These are phyloP conservation scores for Rhodocollybia butyracea DNA, from an alignment of 768 basidiomycete genomes.

Conservation along the genomic window DNA sequence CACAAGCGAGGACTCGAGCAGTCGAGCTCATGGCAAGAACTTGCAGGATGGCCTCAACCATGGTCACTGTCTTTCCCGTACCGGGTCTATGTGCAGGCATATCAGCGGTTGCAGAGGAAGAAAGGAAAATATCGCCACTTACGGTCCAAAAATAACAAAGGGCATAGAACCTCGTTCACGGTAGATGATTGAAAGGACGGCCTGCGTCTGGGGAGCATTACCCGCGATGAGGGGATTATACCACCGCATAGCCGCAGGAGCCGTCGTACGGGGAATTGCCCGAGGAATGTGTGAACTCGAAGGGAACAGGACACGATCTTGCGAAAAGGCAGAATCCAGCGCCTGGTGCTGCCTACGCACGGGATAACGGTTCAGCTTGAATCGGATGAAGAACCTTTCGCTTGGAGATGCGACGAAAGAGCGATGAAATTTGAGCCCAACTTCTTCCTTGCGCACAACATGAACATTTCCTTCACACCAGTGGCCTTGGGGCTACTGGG, in stretches of 20 bases:
- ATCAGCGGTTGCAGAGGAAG: not conserved
- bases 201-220: constrained; percentile 47
- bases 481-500: constrained; percentile 33
- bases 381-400: constrained; percentile 46
- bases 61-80: constrained; percentile 66
- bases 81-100: constrained; percentile 40
- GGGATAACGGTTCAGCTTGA: constrained; percentile 55
- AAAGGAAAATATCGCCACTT: constrained; percentile 18
- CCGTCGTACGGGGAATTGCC: constrained; percentile 9
- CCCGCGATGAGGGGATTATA: constrained; percentile 39
- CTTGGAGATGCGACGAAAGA: constrained; percentile 37
- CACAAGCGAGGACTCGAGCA: constrained; percentile 53
- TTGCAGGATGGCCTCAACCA: constrained; percentile 58
- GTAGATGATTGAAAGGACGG: constrained; percentile 44
- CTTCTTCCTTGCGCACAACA: constrained; percentile 42
- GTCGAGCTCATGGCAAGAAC: constrained; percentile 34
- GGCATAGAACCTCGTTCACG: constrained; percentile 45
- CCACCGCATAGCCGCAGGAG: constrained; percentile 21
- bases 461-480: constrained; percentile 65
- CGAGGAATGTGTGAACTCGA: constrained; percentile 22
- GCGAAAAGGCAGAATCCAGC: constrained; percentile 39
- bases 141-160: constrained; percentile 65
- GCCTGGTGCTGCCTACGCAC: constrained; percentile 60
- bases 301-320: constrained; percentile 52
- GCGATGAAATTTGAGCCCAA: constrained; percentile 46